Evolutionary conservation across 306 rosid genomes (phyloP).

Genomic region (Senna siamea): DNA sequence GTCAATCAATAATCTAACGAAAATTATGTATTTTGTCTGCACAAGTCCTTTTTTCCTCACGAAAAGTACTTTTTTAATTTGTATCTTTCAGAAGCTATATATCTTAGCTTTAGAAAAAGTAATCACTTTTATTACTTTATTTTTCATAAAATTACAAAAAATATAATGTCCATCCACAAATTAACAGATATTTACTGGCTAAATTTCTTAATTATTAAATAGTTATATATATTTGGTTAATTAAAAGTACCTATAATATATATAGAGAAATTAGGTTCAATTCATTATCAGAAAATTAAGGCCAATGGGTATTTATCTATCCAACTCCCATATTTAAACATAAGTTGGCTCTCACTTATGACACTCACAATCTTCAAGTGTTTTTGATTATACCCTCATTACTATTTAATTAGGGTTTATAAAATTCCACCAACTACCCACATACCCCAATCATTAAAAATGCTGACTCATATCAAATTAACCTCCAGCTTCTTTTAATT

Average conservation of each 20-base stretch:
- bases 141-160: too few relatives aligned
- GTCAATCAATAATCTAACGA: background rate
- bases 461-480: background rate
- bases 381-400: constrained; percentile 29
- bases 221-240: too few relatives aligned
- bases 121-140: too few relatives aligned
- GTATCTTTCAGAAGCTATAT: too few relatives aligned
- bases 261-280: too few relatives aligned
- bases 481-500: background rate
- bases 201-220: too few relatives aligned
- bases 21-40: too few relatives aligned
- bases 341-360: constrained; percentile 38
- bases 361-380: constrained; percentile 42
- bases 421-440: constrained; percentile 38
- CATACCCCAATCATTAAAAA: constrained; percentile 49
- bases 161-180: too few relatives aligned
- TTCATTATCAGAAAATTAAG: background rate
- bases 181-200: too few relatives aligned
- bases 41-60: background rate
- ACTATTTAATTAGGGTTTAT: constrained; percentile 32
- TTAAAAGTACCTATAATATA: too few relatives aligned
- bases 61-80: background rate
- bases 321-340: background rate
- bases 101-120: too few relatives aligned
- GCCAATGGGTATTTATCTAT: background rate